These are phyloP conservation scores for Podospora appendiculata DNA, from an alignment of 495 filamentous ascomycete genomes.

Conservation along the genomic window DNA sequence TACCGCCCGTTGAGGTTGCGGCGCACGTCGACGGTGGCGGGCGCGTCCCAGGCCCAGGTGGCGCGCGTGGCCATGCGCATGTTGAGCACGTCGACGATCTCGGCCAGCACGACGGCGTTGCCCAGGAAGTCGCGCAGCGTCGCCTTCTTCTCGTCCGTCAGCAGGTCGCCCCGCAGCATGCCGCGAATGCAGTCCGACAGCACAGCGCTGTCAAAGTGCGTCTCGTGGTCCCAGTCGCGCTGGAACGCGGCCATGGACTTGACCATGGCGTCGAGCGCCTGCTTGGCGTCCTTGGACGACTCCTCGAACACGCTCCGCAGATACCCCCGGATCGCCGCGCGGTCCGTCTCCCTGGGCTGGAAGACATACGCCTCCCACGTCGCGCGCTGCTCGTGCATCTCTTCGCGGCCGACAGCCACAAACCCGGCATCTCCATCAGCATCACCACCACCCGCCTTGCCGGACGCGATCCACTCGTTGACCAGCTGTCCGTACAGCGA, in stretches of 20 bases:
- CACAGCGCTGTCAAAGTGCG: constrained; percentile 14
- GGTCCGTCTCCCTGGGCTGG: constrained; percentile 26
- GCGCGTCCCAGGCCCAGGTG: constrained; percentile 49
- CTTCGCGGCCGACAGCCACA: constrained; percentile 17
- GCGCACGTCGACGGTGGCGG: constrained; percentile 26
- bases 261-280: neutral
- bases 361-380: constrained; percentile 48
- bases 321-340: constrained; percentile 34
- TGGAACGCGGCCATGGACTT: constrained; percentile 3
- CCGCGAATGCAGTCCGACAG: constrained; percentile 35
- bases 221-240: constrained; percentile 7
- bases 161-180: constrained; percentile 47
- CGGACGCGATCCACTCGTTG: constrained; percentile 48
- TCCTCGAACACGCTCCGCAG: constrained; percentile 44
- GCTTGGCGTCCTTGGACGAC: constrained; percentile 14
- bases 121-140: constrained; percentile 49
- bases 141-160: constrained; percentile 52
- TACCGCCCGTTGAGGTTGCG: constrained; percentile 62
- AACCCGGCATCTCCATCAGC: neutral
- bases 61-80: constrained; percentile 53
- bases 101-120: constrained; percentile 47
- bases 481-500: constrained; percentile 55
- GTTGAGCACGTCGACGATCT: constrained; percentile 64
- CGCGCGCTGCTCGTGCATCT: constrained; percentile 37
- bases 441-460: constrained; percentile 8